Evolutionary conservation across 108 stramenopile species (phyloP).

Genomic region (Schizochytrium sp.): DNA sequence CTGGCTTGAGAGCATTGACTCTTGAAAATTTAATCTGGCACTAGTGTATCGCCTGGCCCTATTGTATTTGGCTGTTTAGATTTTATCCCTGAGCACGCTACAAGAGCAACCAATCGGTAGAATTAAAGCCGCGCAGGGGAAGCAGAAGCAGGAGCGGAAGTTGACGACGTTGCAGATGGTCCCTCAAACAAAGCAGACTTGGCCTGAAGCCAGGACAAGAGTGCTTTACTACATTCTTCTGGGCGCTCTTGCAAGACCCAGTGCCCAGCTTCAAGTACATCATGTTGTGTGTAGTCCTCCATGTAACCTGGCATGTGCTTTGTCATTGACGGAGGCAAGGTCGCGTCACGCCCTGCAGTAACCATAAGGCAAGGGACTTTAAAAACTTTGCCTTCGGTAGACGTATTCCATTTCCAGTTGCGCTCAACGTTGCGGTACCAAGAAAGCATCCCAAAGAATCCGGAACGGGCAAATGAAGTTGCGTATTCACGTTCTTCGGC

Average conservation of each 20-base stretch:
- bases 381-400: constrained; percentile 9
- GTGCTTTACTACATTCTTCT: not conserved
- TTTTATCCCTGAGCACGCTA: no score
- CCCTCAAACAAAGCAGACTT: not conserved
- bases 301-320: constrained; percentile 53
- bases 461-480: not conserved
- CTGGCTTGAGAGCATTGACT: no score
- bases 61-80: no score
- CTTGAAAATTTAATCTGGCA: no score
- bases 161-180: not conserved
- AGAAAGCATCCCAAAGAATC: constrained; percentile 48
- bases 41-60: no score
- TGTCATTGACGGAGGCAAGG: constrained; percentile 11
- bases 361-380: constrained; percentile 51
- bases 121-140: no score
- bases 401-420: constrained; percentile 50
- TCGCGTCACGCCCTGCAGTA: constrained; percentile 11
- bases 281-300: not conserved
- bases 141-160: no score
- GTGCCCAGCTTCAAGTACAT: constrained; percentile 39
- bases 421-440: constrained; percentile 61
- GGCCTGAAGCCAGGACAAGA: not conserved
- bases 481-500: constrained; percentile 13
- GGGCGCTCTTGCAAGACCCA: constrained; percentile 57
- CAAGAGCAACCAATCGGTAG: no score